Percentiles rank a stretch among this genome's conserved stretches.
These are phyloP conservation scores for Curvularia spicifera DNA, from an alignment of 2,329 filamentous ascomycete genomes.

Conservation along the genomic window DNA sequence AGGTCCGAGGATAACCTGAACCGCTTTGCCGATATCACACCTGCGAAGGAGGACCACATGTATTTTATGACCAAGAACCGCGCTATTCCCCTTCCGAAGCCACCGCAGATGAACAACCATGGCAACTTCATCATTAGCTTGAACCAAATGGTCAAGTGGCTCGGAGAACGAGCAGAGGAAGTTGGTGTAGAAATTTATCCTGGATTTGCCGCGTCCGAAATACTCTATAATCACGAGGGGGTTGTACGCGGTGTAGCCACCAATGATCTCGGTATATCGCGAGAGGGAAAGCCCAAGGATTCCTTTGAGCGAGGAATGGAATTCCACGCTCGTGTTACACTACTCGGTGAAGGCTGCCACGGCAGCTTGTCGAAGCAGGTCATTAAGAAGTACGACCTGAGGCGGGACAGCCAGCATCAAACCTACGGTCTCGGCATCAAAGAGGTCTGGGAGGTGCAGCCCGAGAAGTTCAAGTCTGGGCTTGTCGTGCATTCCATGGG, in stretches of 20 bases:
- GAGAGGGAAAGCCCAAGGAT: constrained; percentile 84
- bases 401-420: constrained; percentile 87
- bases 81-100: constrained; percentile 80
- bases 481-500: constrained; percentile 89
- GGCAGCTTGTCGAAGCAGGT: constrained; percentile 95
- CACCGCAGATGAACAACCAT: constrained; percentile 97
- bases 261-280: constrained; percentile 86
- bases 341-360: constrained; percentile 95
- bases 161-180: constrained; percentile 96
- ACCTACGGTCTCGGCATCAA: constrained; percentile 95
- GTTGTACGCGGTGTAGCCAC: constrained; percentile 94
- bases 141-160: constrained; percentile 94
- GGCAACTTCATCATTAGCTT: constrained; percentile 97
- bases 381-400: constrained; percentile 89
- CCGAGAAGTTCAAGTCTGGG: constrained; percentile 88
- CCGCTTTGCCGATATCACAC: constrained; percentile 85
- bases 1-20: constrained; percentile 84
- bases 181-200: constrained; percentile 94
- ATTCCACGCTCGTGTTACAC: constrained; percentile 89
- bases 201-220: constrained; percentile 91
- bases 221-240: constrained; percentile 85
- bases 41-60: constrained; percentile 86
- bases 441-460: constrained; percentile 95
- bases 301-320: constrained; percentile 97
- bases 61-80: constrained; percentile 85